Base-by-base conservation (phyloP, 192 early-diverging fungal species). In the Mortierella hygrophila region DNA sequence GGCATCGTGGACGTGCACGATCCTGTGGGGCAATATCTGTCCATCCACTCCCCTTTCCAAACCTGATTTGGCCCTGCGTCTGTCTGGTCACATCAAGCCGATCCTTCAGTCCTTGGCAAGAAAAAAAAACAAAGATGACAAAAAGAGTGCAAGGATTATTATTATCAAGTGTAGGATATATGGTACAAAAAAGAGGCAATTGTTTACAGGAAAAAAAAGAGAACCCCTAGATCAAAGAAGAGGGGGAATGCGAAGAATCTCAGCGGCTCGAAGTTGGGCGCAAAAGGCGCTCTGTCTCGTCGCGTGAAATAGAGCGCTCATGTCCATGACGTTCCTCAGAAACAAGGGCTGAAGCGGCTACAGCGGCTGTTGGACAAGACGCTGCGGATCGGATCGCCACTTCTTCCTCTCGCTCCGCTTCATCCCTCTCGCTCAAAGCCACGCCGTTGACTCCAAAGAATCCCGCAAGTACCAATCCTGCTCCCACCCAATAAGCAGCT, bases 361-460 rank as follows among this genome's bases (percentile, higher is more conserved):
- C 75, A 32, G 81, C 75, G 16, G 75, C 81, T 15, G 81, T 44
- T n/a, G 74, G 69, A 52, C 75, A 76, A 1, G 81, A 72, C 16
- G 81, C 77, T 65, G 77, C 82, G 38, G 77, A 69, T 60, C 54
- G 82, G 49, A 85, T 85, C 11, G 78, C 85, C 29, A 79, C 80
- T 41, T 75, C 85, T 26, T 82, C 80, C 29, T 76, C 68, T 37
- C 75, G 84, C 20, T 79, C 82, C 7, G 63, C 38, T 41, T 86
- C 81, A n/a, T 90, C 60, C 26, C 80, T 78, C 65, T 89, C 88
- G 71, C 75, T 81, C 35, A 90, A 40, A 23, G 88, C 82, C 0
- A 79, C 88, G 20, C 85, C 85, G 74, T 94, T 96, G 0, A 94
- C 93, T 3, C 80, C 91, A 78, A 97, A 78, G 78, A 97, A 97